A percentile compares a stretch with the other conserved stretches of the same genome.
Conservation (phyloP, 108 stramenopile genomes). For the Halocafeteria seosinensis region DNA sequence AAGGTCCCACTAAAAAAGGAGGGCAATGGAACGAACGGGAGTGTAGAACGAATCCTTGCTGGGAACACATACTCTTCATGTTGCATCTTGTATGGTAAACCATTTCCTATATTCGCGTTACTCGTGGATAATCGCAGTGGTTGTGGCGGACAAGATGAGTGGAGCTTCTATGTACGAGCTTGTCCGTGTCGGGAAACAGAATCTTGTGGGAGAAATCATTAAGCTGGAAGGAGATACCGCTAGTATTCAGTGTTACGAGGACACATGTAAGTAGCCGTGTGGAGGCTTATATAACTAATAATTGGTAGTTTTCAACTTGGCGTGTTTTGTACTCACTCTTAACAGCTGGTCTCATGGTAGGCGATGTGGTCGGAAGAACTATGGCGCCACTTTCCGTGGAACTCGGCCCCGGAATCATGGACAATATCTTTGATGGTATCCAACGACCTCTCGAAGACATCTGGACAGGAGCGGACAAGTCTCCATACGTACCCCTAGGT, state of each 20-base stretch:
- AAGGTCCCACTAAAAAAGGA: background rate
- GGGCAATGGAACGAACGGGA: background rate
- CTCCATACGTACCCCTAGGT: background rate
- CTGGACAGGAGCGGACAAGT: slow-evolving; percentile 22
- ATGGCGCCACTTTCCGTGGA: slow-evolving; percentile 86
- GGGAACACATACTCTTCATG: background rate
- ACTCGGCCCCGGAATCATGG: slow-evolving; percentile 98
- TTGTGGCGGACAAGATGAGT: slow-evolving; percentile 93
- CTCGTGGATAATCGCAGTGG: slow-evolving; percentile 54
- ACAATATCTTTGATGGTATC: slow-evolving; percentile 98
- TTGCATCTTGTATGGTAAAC: background rate
- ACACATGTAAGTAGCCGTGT: slow-evolving; percentile 53
- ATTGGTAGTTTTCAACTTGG: too few relatives aligned
- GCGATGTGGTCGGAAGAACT: slow-evolving; percentile 79
- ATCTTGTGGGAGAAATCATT: slow-evolving; percentile 98
- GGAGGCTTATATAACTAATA: too few relatives aligned
- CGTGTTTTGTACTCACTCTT: background rate
- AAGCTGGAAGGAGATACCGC: slow-evolving; percentile 97
- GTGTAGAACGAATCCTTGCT: background rate
- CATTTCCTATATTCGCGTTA: background rate
- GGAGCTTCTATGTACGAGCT: slow-evolving; percentile 92
- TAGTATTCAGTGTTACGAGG: slow-evolving; percentile 94
- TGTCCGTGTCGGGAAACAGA: slow-evolving; percentile 90
- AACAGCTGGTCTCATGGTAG: slow-evolving; percentile 73
- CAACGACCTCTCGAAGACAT: slow-evolving; percentile 94